A percentile compares a stretch with the other conserved stretches of the same genome.
Conservation (phyloP, 768 basidiomycete genomes). For the Cyathus striatus region DNA sequence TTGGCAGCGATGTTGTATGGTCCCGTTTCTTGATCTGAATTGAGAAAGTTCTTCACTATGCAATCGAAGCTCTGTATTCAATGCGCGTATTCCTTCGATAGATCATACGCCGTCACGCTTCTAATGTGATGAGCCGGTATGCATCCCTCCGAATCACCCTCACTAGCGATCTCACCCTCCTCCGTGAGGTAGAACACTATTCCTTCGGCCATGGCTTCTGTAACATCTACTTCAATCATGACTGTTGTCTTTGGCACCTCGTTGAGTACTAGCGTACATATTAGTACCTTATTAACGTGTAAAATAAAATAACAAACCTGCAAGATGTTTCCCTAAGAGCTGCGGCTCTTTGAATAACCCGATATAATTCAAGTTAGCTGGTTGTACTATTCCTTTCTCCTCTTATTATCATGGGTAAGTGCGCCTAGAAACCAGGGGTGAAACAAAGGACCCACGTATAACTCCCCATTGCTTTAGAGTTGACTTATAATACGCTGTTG, state of each 20-base stretch:
- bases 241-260: neutral
- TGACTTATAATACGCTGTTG: constrained; percentile 9
- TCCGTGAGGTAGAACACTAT: constrained; percentile 11
- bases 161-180: constrained; percentile 5
- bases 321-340: neutral
- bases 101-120: constrained; percentile 1
- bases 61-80: no score
- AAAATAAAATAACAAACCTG: neutral
- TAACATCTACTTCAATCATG: constrained; percentile 10
- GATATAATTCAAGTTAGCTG: neutral
- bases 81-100: neutral
- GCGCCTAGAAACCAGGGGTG: neutral
- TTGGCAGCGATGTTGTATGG: no score
- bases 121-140: constrained; percentile 8
- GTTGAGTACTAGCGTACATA: neutral
- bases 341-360: neutral
- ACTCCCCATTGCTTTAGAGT: constrained; percentile 10
- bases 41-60: neutral
- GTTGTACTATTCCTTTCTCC: neutral
- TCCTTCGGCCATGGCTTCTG: constrained; percentile 8
- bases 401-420: neutral
- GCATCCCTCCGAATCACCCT: constrained; percentile 3
- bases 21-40: neutral
- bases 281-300: neutral
- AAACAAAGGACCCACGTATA: constrained; percentile 11